phyloP scores from a whole-genome alignment of 129 eudicot genomes.

The Tagetes patula region DNA sequence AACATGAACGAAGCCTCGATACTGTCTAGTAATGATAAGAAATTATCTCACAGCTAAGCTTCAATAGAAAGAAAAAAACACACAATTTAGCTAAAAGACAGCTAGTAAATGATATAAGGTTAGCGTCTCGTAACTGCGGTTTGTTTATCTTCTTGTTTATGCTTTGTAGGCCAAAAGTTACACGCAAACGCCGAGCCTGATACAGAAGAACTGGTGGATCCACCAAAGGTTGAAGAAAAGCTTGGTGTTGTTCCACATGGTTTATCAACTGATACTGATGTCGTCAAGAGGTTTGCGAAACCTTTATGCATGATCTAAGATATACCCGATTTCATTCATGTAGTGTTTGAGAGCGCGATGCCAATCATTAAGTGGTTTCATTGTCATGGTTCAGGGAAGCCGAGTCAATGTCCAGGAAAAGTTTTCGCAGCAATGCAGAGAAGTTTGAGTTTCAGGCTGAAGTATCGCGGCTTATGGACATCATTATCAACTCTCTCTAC shows the following conservation, averaged over 20 bases:
- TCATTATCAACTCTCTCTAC: conserved; percentile 93
- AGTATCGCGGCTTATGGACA: conserved; percentile 99
- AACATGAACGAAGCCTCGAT: no score
- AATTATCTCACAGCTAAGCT: conserved; percentile 13
- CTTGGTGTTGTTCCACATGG: conserved; percentile 96
- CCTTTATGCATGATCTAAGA: background rate
- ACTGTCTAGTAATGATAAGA: background rate
- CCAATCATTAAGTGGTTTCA: background rate
- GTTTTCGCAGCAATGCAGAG: conserved; percentile 72
- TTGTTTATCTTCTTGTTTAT: conserved; percentile 8
- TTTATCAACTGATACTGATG: conserved; percentile 95
- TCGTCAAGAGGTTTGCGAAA: conserved; percentile 61
- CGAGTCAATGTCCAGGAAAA: conserved; percentile 81
- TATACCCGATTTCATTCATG: conserved; percentile 12
- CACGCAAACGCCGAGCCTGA: conserved; percentile 74
- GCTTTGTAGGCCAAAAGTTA: conserved; percentile 53
- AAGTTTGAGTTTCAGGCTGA: conserved; percentile 98
- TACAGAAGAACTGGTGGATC: conserved; percentile 72
- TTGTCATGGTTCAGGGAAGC: conserved; percentile 62
- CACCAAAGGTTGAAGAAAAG: conserved; percentile 91
- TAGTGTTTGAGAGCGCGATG: conserved; percentile 10
- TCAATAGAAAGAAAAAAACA: background rate
- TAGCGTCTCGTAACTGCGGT: background rate
- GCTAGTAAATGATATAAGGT: background rate
- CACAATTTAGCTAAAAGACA: background rate